These are phyloP conservation scores for Yamadazyma jaroonii DNA, from an alignment of 1,139 yeast species.

Conservation along the genomic window DNA sequence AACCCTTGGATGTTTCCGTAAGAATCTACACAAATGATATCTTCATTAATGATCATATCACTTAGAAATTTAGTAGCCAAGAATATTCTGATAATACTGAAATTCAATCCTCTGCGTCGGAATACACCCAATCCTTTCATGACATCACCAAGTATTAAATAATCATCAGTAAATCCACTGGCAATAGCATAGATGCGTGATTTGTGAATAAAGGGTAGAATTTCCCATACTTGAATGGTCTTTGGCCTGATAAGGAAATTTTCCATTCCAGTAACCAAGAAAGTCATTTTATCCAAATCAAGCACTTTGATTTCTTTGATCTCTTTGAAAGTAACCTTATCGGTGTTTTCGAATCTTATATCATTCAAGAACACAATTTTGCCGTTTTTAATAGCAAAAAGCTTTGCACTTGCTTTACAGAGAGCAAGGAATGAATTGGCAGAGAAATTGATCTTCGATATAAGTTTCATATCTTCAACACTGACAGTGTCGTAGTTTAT, in stretches of 20 bases:
- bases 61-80: constrained; percentile 12
- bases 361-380: constrained; percentile 7
- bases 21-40: constrained; percentile 25
- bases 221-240: constrained; percentile 12
- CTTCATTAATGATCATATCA: constrained; percentile 5
- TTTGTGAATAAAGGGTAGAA: constrained; percentile 10
- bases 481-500: neutral
- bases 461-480: neutral
- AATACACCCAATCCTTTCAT: constrained; percentile 18
- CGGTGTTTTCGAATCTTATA: too few species aligned
- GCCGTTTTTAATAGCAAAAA: constrained; percentile 12
- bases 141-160: constrained; percentile 19
- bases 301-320: constrained; percentile 8
- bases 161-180: constrained; percentile 8
- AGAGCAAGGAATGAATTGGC: constrained; percentile 13
- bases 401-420: constrained; percentile 10
- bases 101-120: neutral
- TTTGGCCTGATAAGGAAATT: constrained; percentile 13
- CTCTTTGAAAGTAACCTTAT: too few species aligned
- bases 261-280: constrained; percentile 16
- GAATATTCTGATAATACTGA: constrained; percentile 6
- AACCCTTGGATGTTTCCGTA: constrained; percentile 27
- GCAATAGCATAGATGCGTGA: constrained; percentile 15
- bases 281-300: constrained; percentile 8
- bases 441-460: constrained; percentile 4